Percentiles rank a stretch among this genome's conserved stretches.
Conservation (phyloP, 176 grass and related monocot species). For the Triticum timopheevii region DNA sequence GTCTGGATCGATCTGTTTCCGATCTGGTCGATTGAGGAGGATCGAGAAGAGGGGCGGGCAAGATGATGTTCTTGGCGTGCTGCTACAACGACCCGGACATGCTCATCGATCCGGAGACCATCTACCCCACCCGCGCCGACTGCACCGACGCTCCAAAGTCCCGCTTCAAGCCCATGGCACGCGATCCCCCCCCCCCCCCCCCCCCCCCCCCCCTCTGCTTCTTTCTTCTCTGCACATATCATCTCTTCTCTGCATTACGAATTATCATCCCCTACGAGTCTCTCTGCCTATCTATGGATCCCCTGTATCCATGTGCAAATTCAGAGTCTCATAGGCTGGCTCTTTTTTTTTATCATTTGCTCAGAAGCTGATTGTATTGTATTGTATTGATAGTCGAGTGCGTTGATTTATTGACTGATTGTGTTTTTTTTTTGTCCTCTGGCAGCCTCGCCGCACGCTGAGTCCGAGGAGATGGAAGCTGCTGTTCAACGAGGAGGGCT, state of each 20-base stretch:
- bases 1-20: neutral
- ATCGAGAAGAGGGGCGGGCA: neutral
- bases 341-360: neutral
- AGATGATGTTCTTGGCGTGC: constrained; percentile 59
- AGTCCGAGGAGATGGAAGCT: constrained; percentile 86
- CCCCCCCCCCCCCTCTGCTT: neutral
- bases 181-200: neutral
- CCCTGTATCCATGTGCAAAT: too few relatives aligned
- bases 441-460: constrained; percentile 80
- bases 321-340: too few relatives aligned
- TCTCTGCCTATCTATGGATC: too few relatives aligned
- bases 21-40: constrained; percentile 3
- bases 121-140: constrained; percentile 69
- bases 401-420: neutral
- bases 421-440: neutral
- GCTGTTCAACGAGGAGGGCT: constrained; percentile 76
- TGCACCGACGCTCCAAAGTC: constrained; percentile 60
- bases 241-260: neutral
- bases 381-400: constrained; percentile 17
- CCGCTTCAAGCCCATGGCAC: constrained; percentile 78
- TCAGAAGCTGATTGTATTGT: neutral
- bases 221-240: neutral
- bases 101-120: constrained; percentile 71
- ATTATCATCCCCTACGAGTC: neutral
- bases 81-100: constrained; percentile 73